phyloP scores from a whole-genome alignment of 352 stramenopile species.

The Pythium grandisporangium region DNA sequence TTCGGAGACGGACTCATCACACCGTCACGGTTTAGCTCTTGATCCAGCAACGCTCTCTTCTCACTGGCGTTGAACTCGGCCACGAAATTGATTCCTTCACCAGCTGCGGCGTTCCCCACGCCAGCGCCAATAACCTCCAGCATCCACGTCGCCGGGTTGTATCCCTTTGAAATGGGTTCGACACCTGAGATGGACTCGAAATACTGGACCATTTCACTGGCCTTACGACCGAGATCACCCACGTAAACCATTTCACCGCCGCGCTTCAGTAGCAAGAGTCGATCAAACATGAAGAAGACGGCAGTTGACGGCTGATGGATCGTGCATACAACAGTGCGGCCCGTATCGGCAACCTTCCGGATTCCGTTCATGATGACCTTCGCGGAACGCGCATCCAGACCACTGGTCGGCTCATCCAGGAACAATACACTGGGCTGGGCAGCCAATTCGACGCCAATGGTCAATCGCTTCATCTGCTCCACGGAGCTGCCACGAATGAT shows the following conservation, averaged over 20 bases:
- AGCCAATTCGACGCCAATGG: constrained; percentile 83
- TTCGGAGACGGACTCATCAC: constrained; percentile 8
- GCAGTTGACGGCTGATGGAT: constrained; percentile 80
- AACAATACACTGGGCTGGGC: constrained; percentile 70
- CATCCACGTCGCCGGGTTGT: constrained; percentile 83
- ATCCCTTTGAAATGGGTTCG: constrained; percentile 21
- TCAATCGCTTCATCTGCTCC: constrained; percentile 27
- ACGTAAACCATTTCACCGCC: constrained; percentile 3
- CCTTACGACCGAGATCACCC: constrained; percentile 26
- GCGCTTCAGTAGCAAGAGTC: constrained; percentile 18
- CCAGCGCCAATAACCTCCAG: constrained; percentile 39
- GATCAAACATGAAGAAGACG: constrained; percentile 71
- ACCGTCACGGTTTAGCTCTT: not conserved
- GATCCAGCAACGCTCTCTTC: constrained; percentile 1
- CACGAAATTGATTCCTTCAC: constrained; percentile 1
- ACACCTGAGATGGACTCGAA: constrained; percentile 42
- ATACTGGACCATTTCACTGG: constrained; percentile 22
- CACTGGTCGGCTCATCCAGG: constrained; percentile 41
- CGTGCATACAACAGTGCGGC: constrained; percentile 69
- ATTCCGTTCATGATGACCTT: constrained; percentile 57
- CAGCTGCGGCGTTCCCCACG: too few species aligned
- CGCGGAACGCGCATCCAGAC: constrained; percentile 27
- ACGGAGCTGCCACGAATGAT: constrained; percentile 17
- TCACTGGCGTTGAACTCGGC: constrained; percentile 8
- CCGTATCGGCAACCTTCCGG: constrained; percentile 27